Base-by-base conservation (phyloP, 805 yeast genomes). In the Pichia pseudocactophila region DNA sequence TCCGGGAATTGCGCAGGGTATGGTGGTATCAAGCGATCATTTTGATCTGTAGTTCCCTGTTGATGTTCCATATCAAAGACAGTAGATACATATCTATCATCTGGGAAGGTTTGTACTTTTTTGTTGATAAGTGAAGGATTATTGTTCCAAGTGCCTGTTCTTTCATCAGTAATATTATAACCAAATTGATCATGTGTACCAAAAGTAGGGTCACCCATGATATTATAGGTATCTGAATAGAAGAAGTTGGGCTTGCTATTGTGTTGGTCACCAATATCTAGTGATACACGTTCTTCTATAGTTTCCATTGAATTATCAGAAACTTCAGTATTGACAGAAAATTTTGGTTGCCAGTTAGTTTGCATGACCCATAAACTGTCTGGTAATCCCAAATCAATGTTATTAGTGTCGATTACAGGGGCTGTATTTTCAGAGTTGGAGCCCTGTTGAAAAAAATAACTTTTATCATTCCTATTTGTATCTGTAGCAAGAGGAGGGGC, bases 261-360 rank as follows among this genome's bases (percentile, higher is more conserved):
- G 11, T 28, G 13, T 10, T 28, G 31, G 11, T 7, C 5, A 22
- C 8, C 7, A 6, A 8, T 6, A 22, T 22, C 25, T 8, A 22
- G 5, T 22, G 25, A 22, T 6, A 22, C 8, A 8, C 25, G 7
- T 22, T 22, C 8, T 8, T 25, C 20, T 10, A 9, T 13, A 22
- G 36, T n/a, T 7, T 39, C 27, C 22, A 16, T 8, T 10, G 39
- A 20, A 16, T 22, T 30, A 19, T 36, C 28, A 12, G 22, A 33
- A 7, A 13, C 16, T 6, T 37, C 41, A 4, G 28, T 12, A 10
- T 27, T 36, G 3, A 47, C 7, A 35, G 35, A 36, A 32, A 48
- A 48, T 20, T 40, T 44, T 30, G 52, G 52, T 22, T 47, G 43
- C 52, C 52, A 49, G 30, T 42, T 42, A 11, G 42, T 42, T 27